Percentiles rank a stretch among this genome's conserved stretches.
phyloP scores from a whole-genome alignment of 495 filamentous ascomycete species.

The Penicillium riverlandense region DNA sequence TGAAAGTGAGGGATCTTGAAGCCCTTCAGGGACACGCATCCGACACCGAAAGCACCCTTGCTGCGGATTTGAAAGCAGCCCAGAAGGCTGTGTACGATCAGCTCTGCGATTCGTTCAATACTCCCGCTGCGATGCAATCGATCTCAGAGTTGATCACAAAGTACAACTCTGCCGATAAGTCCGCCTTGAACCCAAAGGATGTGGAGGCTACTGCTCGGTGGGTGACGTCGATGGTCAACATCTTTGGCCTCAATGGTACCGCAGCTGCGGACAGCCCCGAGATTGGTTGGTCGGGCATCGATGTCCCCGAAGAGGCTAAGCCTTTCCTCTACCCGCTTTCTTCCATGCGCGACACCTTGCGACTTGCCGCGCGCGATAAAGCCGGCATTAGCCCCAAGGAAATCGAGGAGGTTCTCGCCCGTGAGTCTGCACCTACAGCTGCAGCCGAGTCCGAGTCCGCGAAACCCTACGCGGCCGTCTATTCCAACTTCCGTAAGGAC shows the following conservation, averaged over 20 bases:
- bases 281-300: conserved; percentile 79
- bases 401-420: conserved; percentile 25
- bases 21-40: conserved; percentile 30
- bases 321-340: conserved; percentile 61
- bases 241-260: conserved; percentile 72
- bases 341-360: conserved; percentile 59
- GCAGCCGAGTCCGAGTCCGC: conserved; percentile 19
- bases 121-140: conserved; percentile 63
- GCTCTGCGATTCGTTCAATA: conserved; percentile 86
- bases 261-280: conserved; percentile 49
- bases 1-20: conserved; percentile 50
- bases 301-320: conserved; percentile 52
- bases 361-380: conserved; percentile 44
- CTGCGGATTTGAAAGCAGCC: conserved; percentile 48
- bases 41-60: conserved; percentile 24
- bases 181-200: conserved; percentile 42
- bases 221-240: conserved; percentile 76
- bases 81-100: conserved; percentile 58
- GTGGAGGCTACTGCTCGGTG: conserved; percentile 62
- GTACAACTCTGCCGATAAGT: conserved; percentile 62
- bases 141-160: conserved; percentile 69
- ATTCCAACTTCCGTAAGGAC: conserved; percentile 31
- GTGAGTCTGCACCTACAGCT: conserved; percentile 11
- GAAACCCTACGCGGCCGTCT: conserved; percentile 30
- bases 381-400: conserved; percentile 24